A percentile compares a stretch with the other conserved stretches of the same genome.
Evolutionary conservation across 345 rosid genomes (phyloP).

Genomic region (Conringia planisiliqua): DNA sequence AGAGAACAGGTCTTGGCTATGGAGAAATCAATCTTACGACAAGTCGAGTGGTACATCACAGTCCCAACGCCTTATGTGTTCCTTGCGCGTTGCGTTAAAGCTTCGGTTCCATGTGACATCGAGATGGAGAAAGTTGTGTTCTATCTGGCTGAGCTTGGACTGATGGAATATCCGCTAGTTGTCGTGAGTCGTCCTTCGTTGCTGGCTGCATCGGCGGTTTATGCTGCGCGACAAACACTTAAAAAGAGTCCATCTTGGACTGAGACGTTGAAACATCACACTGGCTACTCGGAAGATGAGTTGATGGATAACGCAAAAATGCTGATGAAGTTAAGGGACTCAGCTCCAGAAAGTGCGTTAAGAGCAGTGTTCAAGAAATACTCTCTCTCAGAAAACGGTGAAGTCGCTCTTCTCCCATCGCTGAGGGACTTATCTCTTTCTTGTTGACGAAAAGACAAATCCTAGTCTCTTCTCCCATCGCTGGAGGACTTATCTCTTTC

Average conservation of each 20-base stretch:
- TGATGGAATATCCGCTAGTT: neutral
- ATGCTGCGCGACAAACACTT: neutral
- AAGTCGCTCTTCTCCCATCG: constrained; percentile 19
- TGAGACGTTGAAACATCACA: constrained; percentile 24
- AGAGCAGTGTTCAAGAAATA: constrained; percentile 58
- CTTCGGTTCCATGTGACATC: constrained; percentile 47
- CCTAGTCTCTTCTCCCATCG: neutral
- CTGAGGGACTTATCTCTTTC: neutral
- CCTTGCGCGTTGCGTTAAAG: constrained; percentile 65
- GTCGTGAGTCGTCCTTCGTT: constrained; percentile 19
- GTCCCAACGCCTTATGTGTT: constrained; percentile 83
- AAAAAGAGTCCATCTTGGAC: constrained; percentile 12
- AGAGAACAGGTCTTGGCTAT: constrained; percentile 63
- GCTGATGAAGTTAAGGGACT: constrained; percentile 45
- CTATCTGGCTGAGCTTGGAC: constrained; percentile 45
- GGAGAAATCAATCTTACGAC: constrained; percentile 71
- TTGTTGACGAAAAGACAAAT: neutral
- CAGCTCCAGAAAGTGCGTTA: constrained; percentile 53
- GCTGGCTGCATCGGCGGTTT: constrained; percentile 26
- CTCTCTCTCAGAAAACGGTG: constrained; percentile 45
- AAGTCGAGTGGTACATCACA: constrained; percentile 69
- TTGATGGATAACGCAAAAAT: constrained; percentile 46
- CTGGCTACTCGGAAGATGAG: constrained; percentile 31
- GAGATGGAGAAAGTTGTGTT: constrained; percentile 68
- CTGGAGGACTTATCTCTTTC: neutral